These are phyloP conservation scores for Dryas drummondii DNA, from an alignment of 306 rosid genomes.

Conservation along the genomic window DNA sequence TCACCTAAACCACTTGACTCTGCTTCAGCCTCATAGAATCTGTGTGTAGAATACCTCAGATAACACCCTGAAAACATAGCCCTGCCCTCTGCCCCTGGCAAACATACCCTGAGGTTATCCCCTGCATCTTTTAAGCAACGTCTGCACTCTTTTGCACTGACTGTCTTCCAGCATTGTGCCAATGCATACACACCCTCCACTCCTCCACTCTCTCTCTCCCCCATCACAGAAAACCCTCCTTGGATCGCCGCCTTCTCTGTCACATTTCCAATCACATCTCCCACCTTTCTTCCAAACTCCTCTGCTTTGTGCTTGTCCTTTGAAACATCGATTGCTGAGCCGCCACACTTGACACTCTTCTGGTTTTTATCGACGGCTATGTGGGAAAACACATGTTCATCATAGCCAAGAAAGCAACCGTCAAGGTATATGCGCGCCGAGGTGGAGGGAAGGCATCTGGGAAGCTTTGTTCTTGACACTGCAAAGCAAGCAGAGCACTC, in stretches of 20 bases:
- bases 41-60: constrained; percentile 49
- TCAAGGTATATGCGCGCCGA: constrained; percentile 48
- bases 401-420: constrained; percentile 59
- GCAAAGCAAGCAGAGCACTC: constrained; percentile 43
- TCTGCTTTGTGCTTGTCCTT: neutral
- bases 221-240: constrained; percentile 34
- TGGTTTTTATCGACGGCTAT: constrained; percentile 15
- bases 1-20: neutral
- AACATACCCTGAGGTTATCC: constrained; percentile 24
- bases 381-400: constrained; percentile 30
- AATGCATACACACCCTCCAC: constrained; percentile 42
- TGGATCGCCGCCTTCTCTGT: constrained; percentile 18
- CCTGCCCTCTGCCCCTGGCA: constrained; percentile 41
- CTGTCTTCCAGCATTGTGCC: constrained; percentile 65
- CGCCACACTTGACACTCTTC: constrained; percentile 30
- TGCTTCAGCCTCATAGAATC: constrained; percentile 28
- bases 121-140: constrained; percentile 39
- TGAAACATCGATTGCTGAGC: neutral
- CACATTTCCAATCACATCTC: constrained; percentile 27
- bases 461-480: constrained; percentile 27
- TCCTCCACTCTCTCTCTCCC: constrained; percentile 29
- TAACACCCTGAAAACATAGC: constrained; percentile 52
- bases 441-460: constrained; percentile 35
- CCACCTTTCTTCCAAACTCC: constrained; percentile 21
- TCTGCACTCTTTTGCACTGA: constrained; percentile 24